Conservation (phyloP, 495 filamentous ascomycete species). For the Tuber melanosporum region DNA sequence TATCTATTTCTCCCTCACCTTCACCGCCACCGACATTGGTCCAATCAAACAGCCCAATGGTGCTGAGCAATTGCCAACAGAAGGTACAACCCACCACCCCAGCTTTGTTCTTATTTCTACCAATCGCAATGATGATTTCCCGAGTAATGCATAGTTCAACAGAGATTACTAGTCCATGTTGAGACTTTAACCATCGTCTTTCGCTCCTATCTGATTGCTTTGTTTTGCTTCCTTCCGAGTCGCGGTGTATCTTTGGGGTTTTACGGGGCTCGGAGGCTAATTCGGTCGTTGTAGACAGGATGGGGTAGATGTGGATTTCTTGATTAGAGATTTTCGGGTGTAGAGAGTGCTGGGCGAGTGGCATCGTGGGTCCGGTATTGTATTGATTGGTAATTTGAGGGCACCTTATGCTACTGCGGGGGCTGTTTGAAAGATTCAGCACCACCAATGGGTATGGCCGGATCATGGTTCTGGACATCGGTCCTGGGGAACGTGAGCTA, state of each 20-base stretch:
- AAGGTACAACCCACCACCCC: not conserved
- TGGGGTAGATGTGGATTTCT: not conserved
- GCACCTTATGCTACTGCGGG: not conserved
- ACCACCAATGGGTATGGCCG: not conserved
- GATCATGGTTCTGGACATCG: not conserved
- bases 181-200: slow-evolving; percentile 42
- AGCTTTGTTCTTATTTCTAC: not conserved
- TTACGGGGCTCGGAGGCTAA: slow-evolving; percentile 12
- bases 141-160: slow-evolving; percentile 41
- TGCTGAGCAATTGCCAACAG: not conserved
- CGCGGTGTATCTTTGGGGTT: not conserved
- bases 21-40: not conserved
- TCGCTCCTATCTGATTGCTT: slow-evolving; percentile 41
- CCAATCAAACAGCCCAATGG: not conserved
- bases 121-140: slow-evolving; percentile 7
- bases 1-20: not conserved
- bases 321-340: not conserved
- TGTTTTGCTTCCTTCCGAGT: not conserved
- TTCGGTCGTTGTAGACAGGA: not conserved
- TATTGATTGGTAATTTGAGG: slow-evolving; percentile 5
- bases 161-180: slow-evolving; percentile 42
- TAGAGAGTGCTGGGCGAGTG: not conserved
- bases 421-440: not conserved
- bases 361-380: not conserved
- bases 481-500: not conserved